Base-by-base conservation (phyloP, 176 grass and related monocot species). In the Eremochloa ophiuroides region DNA sequence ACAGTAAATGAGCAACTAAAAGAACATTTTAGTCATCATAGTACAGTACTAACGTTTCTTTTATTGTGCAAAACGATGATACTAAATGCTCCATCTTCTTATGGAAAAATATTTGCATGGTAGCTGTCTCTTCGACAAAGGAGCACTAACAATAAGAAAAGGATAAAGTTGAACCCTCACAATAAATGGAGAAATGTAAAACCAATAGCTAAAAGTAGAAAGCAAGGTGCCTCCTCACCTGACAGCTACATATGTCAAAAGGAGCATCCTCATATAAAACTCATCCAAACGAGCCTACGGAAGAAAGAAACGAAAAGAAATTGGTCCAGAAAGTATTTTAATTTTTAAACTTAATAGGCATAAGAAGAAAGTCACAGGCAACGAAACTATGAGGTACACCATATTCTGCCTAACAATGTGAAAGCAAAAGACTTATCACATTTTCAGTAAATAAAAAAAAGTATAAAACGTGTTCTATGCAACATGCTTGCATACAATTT, bases 221-320 rank as follows among this genome's bases (percentile, higher is more conserved):
- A 73, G 50, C 28, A 37, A 78, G 41, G 46, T 34, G 71, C 80
- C 77, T 72, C 75, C n/a, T n/a, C n/a, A 95, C 93, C 93, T 98
- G 93, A 67, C 90, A 98, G 61, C 95, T 98, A 74, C 95, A 95
- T 73, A 95, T 88, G 75, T 98, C 95, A 87, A 91, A 98, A 31
- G 92, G 90, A 80, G 86, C 90, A 81, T 98, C 95, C 69, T 98
- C 93, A 20, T 40, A 38, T 78, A 98, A 89, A 85, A 89, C 75
- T 95, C 84, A 83, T 98, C 95, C 82, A 98, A 61, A 41, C 79
- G 77, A 93, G 84, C 84, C 95, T 98, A 80, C 48, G 59, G 22
- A 80, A 78, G 29, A 56, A 44, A 50, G 5, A 64, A 77, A 82
- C 42, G 10, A 64, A 80, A 82, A 53, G 3, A 83, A 55, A 72